Percentiles rank a stretch among this genome's conserved stretches.
Conservation (phyloP, 495 filamentous ascomycete species). For the Aspergillus ellipticus region DNA sequence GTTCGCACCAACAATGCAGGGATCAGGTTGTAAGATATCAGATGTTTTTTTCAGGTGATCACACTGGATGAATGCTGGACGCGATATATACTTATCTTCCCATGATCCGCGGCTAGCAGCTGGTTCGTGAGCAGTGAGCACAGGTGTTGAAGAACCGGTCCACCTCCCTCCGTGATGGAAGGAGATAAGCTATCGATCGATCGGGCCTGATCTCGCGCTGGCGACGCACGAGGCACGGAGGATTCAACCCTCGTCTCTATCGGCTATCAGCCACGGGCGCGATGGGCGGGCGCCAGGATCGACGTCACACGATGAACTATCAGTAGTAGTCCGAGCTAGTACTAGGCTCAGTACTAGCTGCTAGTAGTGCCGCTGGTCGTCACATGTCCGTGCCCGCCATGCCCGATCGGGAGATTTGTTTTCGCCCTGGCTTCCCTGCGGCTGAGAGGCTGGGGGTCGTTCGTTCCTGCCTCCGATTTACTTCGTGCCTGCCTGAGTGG, state of each 20-base stretch:
- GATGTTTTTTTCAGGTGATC: too few species aligned
- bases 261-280: neutral
- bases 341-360: too few species aligned
- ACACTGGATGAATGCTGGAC: too few species aligned
- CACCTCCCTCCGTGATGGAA: neutral
- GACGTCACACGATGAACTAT: conserved; percentile 18
- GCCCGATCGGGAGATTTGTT: conserved; percentile 47
- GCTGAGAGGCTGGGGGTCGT: conserved; percentile 15
- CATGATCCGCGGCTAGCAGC: too few species aligned
- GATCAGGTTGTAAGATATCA: too few species aligned
- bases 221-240: neutral
- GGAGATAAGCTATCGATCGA: neutral
- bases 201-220: neutral
- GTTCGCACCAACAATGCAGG: too few species aligned
- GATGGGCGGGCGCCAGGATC: conserved; percentile 14
- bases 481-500: conserved; percentile 20
- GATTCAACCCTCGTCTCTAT: neutral
- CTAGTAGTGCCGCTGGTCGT: too few species aligned
- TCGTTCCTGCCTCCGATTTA: conserved; percentile 24
- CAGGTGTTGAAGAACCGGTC: too few species aligned
- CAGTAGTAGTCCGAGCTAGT: too few species aligned
- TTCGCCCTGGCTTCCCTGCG: conserved; percentile 16
- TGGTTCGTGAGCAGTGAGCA: too few species aligned
- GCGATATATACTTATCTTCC: too few species aligned
- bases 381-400: conserved; percentile 30